These are phyloP conservation scores for Chlamydomonas eustigma DNA, from an alignment of 139 green algal species.

Conservation along the genomic window DNA sequence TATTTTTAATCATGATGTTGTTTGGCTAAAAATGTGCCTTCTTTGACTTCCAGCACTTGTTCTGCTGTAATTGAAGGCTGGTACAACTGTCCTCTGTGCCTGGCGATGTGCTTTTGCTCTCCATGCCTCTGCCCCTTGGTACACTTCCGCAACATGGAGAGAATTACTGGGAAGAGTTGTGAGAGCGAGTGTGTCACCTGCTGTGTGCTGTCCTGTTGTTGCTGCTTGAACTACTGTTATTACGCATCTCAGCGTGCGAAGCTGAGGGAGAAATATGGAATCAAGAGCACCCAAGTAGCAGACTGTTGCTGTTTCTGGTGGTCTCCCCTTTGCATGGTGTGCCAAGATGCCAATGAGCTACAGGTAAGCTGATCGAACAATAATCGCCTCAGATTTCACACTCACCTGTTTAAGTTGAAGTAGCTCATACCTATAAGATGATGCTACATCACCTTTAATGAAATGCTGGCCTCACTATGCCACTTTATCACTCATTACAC, in stretches of 20 bases:
- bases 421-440: no score
- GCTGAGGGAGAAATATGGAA: background rate
- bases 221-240: background rate
- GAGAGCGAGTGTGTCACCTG: background rate
- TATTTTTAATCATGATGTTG: no score
- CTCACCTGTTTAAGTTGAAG: no score
- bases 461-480: no score
- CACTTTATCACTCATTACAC: background rate
- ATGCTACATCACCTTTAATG: no score
- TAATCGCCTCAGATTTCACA: no score
- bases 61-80: no score
- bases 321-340: background rate
- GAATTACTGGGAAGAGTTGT: background rate
- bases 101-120: background rate
- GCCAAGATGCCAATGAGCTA: background rate
- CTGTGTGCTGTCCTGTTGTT: background rate
- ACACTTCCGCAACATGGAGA: conserved; percentile 4
- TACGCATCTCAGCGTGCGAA: background rate
- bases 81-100: background rate
- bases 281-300: background rate
- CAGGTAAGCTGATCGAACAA: background rate
- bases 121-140: background rate
- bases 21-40: no score
- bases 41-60: no score
- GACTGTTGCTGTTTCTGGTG: background rate